Conservation (phyloP, 805 yeast genomes). For the Cyberlindnera subsufficiens region DNA sequence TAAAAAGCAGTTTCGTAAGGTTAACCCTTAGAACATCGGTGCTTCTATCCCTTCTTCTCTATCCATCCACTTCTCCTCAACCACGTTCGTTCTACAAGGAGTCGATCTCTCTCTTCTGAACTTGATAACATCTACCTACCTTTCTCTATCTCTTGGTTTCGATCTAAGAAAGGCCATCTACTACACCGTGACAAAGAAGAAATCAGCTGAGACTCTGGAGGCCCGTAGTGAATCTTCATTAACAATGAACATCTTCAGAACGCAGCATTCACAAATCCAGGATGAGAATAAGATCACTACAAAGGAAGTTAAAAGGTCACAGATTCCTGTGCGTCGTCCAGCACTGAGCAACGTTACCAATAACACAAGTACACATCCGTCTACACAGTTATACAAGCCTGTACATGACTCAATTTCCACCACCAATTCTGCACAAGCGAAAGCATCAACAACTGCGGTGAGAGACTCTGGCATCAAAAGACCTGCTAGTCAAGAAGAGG, state of each 20-base stretch:
- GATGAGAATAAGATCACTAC: conserved; percentile 19
- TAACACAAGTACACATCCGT: conserved; percentile 6
- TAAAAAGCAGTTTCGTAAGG: too few species aligned
- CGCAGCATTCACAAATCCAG: conserved; percentile 8
- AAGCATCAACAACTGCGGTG: conserved; percentile 10
- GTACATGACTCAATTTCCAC: not conserved
- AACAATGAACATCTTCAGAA: conserved; percentile 2
- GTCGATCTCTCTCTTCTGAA: too few species aligned
- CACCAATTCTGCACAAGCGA: not conserved
- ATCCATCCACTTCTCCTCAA: too few species aligned
- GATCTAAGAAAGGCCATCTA: not conserved
- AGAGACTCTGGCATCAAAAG: conserved; percentile 38
- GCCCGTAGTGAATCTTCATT: conserved; percentile 6
- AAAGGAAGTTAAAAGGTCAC: conserved; percentile 12
- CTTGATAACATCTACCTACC: too few species aligned
- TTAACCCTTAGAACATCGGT: too few species aligned
- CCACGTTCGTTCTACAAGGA: too few species aligned
- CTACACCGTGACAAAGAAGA: not conserved
- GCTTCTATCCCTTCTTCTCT: too few species aligned
- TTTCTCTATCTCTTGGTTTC: not conserved
- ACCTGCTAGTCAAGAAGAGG: conserved; percentile 19
- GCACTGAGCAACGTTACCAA: conserved; percentile 24
- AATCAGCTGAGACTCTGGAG: not conserved
- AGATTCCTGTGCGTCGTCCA: conserved; percentile 24
- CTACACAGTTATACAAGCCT: conserved; percentile 2